phyloP scores from a whole-genome alignment of 306 rosid species.

The Sicyos edulis region DNA sequence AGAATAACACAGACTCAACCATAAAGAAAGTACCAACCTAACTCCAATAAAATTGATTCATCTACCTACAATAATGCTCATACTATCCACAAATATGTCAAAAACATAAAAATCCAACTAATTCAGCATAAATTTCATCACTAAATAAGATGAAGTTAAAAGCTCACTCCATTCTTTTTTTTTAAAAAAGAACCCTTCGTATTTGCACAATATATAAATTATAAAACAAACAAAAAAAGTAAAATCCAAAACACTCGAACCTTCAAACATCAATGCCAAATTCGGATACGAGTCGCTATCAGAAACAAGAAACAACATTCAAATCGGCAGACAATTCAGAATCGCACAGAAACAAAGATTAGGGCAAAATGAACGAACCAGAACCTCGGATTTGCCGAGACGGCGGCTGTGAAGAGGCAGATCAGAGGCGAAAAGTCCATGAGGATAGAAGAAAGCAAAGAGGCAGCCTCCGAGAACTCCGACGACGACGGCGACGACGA shows the following conservation, averaged over 20 bases:
- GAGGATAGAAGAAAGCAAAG: slow-evolving; percentile 52
- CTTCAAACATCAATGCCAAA: not conserved
- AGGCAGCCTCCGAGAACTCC: slow-evolving; percentile 58
- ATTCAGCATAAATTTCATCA: not conserved
- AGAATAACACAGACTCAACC: not conserved
- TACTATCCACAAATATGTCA: not conserved
- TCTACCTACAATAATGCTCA: not conserved
- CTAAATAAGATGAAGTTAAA: not conserved
- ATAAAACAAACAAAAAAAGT: not conserved
- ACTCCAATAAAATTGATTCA: not conserved
- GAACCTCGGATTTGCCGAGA: slow-evolving; percentile 32
- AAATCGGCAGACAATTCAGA: too few relatives aligned
- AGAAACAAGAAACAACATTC: not conserved
- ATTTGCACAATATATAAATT: not conserved
- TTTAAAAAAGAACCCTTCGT: not conserved
- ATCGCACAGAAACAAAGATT: not conserved
- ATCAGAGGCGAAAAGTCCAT: slow-evolving; percentile 40
- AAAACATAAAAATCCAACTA: not conserved
- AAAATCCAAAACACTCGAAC: not conserved
- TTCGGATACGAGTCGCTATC: not conserved
- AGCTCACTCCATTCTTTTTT: not conserved
- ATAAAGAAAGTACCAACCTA: not conserved
- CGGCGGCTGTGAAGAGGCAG: slow-evolving; percentile 30
- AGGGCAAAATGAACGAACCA: slow-evolving; percentile 36
- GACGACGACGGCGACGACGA: slow-evolving; percentile 36